phyloP scores from a whole-genome alignment of 2,329 filamentous ascomycete species.

The Fusarium nurragi region DNA sequence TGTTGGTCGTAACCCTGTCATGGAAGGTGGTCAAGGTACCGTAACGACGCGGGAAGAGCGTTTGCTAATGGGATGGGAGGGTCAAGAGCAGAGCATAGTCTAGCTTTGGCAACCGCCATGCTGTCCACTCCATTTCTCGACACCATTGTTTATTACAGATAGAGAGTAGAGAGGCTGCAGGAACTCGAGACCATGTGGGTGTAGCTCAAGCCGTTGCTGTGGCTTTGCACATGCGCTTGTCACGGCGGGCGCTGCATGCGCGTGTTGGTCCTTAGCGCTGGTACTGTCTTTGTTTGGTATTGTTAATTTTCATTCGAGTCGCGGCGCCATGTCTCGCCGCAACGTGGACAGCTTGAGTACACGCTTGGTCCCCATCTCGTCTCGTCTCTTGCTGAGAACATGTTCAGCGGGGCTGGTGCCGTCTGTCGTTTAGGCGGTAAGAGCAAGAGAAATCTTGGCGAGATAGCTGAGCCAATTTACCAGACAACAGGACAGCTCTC shows the following conservation, averaged over 20 bases:
- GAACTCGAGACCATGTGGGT: constrained; percentile 35
- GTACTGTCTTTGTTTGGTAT: constrained; percentile 33
- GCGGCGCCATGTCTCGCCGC: constrained; percentile 39
- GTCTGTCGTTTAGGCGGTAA: constrained; percentile 23
- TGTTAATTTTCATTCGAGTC: constrained; percentile 35
- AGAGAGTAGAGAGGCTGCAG: constrained; percentile 34
- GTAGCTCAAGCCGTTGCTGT: constrained; percentile 36
- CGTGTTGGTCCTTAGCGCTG: constrained; percentile 29
- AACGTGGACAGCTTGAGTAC: constrained; percentile 37
- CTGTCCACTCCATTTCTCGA: constrained; percentile 23
- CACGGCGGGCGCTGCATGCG: constrained; percentile 19
- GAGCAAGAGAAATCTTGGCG: constrained; percentile 18
- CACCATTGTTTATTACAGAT: constrained; percentile 20
- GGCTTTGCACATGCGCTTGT: constrained; percentile 28
- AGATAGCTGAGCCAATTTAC: constrained; percentile 15
- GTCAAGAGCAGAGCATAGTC: constrained; percentile 30
- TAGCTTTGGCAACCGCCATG: constrained; percentile 15
- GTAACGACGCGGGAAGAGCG: constrained; percentile 15
- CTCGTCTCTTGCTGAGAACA: constrained; percentile 28
- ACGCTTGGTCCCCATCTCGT: constrained; percentile 28
- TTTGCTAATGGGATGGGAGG: constrained; percentile 30
- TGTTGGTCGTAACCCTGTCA: constrained; percentile 45
- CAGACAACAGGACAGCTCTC: constrained; percentile 8
- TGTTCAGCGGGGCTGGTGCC: constrained; percentile 23
- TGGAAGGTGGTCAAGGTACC: constrained; percentile 42